Evolutionary conservation across 2,329 filamentous ascomycete species (phyloP).

Genomic region (Elsinoe ampelina): DNA sequence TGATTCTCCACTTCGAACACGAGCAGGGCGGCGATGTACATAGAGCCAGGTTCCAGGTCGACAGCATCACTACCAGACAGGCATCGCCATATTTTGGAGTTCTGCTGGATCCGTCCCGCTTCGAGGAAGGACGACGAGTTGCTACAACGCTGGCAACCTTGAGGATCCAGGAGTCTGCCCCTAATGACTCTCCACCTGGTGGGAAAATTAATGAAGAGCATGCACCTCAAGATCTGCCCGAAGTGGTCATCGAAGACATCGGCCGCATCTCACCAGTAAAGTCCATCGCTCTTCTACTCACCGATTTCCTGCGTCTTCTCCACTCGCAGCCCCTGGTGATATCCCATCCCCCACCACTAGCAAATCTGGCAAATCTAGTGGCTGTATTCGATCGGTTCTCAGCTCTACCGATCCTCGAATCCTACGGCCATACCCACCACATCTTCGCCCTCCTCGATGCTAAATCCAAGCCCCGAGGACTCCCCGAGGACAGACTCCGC

Average conservation of each 20-base stretch:
- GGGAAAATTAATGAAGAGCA: too few species aligned
- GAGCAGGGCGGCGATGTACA: slow-evolving; percentile 42
- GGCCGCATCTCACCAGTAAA: slow-evolving; percentile 60
- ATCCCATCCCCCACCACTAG: slow-evolving; percentile 38
- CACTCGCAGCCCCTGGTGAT: slow-evolving; percentile 45
- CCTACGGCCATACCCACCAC: slow-evolving; percentile 42
- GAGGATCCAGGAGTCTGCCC: slow-evolving; percentile 33
- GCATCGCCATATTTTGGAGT: slow-evolving; percentile 62
- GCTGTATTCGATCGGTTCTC: slow-evolving; percentile 67
- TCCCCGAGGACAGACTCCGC: slow-evolving; percentile 53
- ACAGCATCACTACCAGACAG: slow-evolving; percentile 46
- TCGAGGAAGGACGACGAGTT: slow-evolving; percentile 53
- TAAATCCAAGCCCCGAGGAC: slow-evolving; percentile 31
- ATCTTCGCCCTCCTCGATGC: slow-evolving; percentile 34
- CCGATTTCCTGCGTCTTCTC: slow-evolving; percentile 58
- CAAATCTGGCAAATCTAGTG: slow-evolving; percentile 57
- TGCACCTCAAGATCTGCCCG: slow-evolving; percentile 40
- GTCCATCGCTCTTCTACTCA: slow-evolving; percentile 41
- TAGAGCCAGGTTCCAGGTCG: slow-evolving; percentile 53
- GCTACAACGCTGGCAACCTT: slow-evolving; percentile 44
- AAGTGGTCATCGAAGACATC: slow-evolving; percentile 55
- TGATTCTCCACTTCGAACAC: slow-evolving; percentile 59
- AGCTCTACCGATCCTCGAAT: slow-evolving; percentile 47
- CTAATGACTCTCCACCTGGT: slow-evolving; percentile 41
- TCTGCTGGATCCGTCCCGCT: slow-evolving; percentile 54